Evolutionary conservation across 2,329 filamentous ascomycete genomes (phyloP).

Genomic region (Sordariomycetes sp.): DNA sequence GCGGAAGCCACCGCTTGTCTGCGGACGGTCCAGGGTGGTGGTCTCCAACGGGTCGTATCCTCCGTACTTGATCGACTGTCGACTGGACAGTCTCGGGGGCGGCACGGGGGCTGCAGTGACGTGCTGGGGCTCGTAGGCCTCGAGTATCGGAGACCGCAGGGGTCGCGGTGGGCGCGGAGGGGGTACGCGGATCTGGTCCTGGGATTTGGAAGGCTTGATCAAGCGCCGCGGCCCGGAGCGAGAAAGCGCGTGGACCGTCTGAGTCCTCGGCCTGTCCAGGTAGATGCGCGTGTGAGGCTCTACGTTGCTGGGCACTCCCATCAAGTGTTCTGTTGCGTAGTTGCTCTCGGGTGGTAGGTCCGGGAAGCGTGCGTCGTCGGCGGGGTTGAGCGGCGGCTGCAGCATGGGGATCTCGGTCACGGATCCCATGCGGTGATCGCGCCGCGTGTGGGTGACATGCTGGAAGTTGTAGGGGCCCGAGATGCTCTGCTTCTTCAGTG

Average conservation of each 20-base stretch:
- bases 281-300: conserved; percentile 1
- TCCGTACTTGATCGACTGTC: conserved; percentile 30
- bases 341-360: conserved; percentile 31
- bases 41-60: conserved; percentile 23
- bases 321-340: neutral
- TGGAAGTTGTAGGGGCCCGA: conserved; percentile 56
- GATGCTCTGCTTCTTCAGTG: conserved; percentile 21
- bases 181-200: conserved; percentile 31
- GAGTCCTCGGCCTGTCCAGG: conserved; percentile 1
- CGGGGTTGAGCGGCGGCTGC: conserved; percentile 11
- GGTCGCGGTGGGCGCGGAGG: conserved; percentile 34
- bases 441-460: conserved; percentile 45
- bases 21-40: conserved; percentile 25
- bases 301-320: neutral
- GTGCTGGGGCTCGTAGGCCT: conserved; percentile 8
- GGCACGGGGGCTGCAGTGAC: conserved; percentile 22
- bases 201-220: conserved; percentile 30
- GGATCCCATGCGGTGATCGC: conserved; percentile 29
- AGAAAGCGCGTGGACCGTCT: conserved; percentile 6
- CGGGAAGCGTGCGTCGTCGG: conserved; percentile 24
- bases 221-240: conserved; percentile 17
- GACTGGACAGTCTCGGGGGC: conserved; percentile 42
- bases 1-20: conserved; percentile 29
- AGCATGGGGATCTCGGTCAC: conserved; percentile 28
- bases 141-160: conserved; percentile 26